Percentiles rank a stretch among this genome's conserved stretches.
Conservation (phyloP, 2,329 filamentous ascomycete species). For the Neocatenulostroma microsporum region DNA sequence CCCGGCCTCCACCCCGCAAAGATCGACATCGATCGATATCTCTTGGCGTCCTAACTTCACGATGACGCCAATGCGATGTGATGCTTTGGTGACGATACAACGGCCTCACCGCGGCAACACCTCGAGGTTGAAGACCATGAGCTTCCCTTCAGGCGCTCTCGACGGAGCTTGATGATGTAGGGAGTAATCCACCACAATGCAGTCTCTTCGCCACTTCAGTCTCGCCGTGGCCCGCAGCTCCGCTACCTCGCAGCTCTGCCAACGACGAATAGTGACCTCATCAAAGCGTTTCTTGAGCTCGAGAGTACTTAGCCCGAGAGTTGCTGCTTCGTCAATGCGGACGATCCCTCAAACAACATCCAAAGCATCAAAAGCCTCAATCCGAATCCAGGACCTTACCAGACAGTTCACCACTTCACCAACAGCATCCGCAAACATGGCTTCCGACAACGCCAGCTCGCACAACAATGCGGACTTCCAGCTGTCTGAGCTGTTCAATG, state of each 20-base stretch:
- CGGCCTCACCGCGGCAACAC: no score
- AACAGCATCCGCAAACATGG: constrained; percentile 16
- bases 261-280: neutral
- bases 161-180: no score
- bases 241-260: neutral
- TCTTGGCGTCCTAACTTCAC: no score
- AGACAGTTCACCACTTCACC: neutral
- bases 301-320: neutral
- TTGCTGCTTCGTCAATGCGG: no score
- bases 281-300: neutral
- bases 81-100: no score
- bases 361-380: no score
- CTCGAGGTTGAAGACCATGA: no score
- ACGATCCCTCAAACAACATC: no score
- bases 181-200: neutral
- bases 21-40: no score
- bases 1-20: no score
- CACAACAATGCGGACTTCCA: constrained; percentile 32
- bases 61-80: no score
- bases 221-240: constrained; percentile 1
- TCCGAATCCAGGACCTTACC: neutral
- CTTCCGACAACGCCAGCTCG: constrained; percentile 15
- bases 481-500: constrained; percentile 30
- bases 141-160: no score
- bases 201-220: neutral